Percentiles rank a stretch among this genome's conserved stretches.
phyloP scores from a whole-genome alignment of 192 early-diverging fungal species.

The Coemansia sp. region DNA sequence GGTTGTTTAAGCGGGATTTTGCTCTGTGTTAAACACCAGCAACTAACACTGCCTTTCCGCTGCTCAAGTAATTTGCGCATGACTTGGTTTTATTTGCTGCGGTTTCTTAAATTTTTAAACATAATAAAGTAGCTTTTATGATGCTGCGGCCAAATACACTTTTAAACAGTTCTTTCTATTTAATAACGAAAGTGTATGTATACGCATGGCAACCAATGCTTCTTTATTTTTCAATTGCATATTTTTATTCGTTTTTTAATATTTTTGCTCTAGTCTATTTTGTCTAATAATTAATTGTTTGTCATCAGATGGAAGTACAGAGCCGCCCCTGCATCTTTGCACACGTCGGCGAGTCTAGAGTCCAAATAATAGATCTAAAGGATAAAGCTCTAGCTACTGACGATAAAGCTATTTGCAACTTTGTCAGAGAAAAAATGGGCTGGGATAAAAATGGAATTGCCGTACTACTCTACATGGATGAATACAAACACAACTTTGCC shows the following conservation, averaged over 20 bases:
- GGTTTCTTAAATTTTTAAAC: too few relatives aligned
- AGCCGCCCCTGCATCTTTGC: not conserved
- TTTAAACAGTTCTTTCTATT: too few relatives aligned
- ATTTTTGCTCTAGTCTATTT: not conserved
- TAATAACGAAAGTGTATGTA: too few relatives aligned
- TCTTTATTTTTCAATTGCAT: not conserved
- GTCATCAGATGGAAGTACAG: not conserved
- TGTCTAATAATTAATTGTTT: not conserved
- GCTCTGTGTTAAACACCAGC: too few relatives aligned
- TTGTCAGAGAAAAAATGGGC: not conserved
- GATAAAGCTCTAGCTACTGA: not conserved
- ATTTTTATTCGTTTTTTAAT: not conserved
- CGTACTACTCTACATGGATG: not conserved
- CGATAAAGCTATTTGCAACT: not conserved
- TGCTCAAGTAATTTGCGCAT: too few relatives aligned
- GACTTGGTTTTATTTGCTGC: too few relatives aligned
- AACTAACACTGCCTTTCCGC: too few relatives aligned
- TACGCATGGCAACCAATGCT: too few relatives aligned
- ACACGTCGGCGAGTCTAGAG: not conserved
- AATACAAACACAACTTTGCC: not conserved
- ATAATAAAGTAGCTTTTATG: too few relatives aligned
- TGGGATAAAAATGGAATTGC: not conserved
- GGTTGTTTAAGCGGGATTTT: too few relatives aligned
- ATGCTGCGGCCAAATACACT: too few relatives aligned
- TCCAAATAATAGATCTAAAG: not conserved